Evolutionary conservation across 129 eudicot species (phyloP), one percentile per base, ranked within the genome.

Genomic region (Flaveria trinervia): DNA sequence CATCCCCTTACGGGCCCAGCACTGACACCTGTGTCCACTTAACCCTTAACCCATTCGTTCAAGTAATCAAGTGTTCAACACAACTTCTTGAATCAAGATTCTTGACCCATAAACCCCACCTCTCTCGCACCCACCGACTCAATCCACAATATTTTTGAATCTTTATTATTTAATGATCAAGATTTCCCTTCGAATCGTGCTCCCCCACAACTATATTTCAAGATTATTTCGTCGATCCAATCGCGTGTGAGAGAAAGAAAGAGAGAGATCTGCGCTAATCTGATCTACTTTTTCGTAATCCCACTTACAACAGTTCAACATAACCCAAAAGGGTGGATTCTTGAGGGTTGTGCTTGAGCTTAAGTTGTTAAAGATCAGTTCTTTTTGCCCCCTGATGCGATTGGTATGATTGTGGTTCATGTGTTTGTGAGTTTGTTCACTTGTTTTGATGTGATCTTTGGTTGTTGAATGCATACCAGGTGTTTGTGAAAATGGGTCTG

Each of bases 371-470:
- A 72, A 80, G 50, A 61, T 65, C 74, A 20, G 64, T 43, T 57
- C 50, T 70, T 60, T 70, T 59, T 73, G 46, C 49, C 77, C 25
- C 43, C 78, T 80, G 78, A 83, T 83, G 90, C 83, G 75, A 76
- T 83, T 83, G 83, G 90, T 86, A 83, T 18, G 81, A 36, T 60
- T 43, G 12, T 77, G 14, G 0, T 25, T 61, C 26, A 36, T 48
- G 28, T 45, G 8, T 26, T 54, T 71, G 18, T 11, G 15, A n/a
- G 5, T 62, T 62, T 33, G 2, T 28, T 28, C 20, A 30, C 74
- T 52, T 68, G 26, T 7, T 60, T 54, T 26, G 5, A 49, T 61
- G 10, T 68, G 30, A 4, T 45, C 14, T 57, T 81, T 11, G 28
- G 25, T 77, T 71, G 14, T 17, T 57, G 39, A 28, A 50, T 65